Base-by-base conservation (phyloP, 352 stramenopile species). In the Pythium dissimile region DNA sequence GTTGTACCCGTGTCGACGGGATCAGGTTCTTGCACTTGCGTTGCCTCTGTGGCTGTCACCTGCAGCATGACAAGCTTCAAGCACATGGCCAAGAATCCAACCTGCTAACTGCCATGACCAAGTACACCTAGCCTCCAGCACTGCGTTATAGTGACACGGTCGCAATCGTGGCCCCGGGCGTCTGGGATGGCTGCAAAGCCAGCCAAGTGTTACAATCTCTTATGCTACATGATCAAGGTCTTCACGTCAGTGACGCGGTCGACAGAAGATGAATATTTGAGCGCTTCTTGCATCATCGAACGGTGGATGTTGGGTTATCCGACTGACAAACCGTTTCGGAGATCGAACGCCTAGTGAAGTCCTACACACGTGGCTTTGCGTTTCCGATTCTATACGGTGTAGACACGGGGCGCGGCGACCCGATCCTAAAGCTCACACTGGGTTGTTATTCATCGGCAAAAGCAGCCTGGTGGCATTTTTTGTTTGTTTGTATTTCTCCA, bases 331-430 rank as follows among this genome's bases (percentile, higher is more conserved):
- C n/a, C 28, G 72, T 81, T 7, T 26, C 5, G 2, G 76, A 86
- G 63, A 55, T 86, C 6, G 54, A 80, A 34, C 61, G 69, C 1
- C 59, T 86, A 9, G 49, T 86, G n/a, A 34, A 64, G 37, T 77
- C 80, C 62, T 75, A 86, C 64, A 86, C 75, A 23, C 59, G 73
- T 9, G 72, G 37, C 46, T 66, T 30, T 1, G 61, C n/a, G 24
- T 86, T 84, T 49, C 76, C 74, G 26, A 84, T 86, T 51, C 27
- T 85, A 2, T 87, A 85, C 54, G 77, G 77, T 31, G 47, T 85
- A 20, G 75, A 87, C 43, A 70, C 64, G 7, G 69, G 75, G 3
- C 72, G 85, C 60, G 84, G 74, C 3, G 82, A 84, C 71, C 79
- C 74, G 5, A 71, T 83, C 23, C 55, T 67, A 13, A 87, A 70